A percentile compares a stretch with the other conserved stretches of the same genome.
Conservation (phyloP, 306 rosid genomes). For the Cucumis hystrix region DNA sequence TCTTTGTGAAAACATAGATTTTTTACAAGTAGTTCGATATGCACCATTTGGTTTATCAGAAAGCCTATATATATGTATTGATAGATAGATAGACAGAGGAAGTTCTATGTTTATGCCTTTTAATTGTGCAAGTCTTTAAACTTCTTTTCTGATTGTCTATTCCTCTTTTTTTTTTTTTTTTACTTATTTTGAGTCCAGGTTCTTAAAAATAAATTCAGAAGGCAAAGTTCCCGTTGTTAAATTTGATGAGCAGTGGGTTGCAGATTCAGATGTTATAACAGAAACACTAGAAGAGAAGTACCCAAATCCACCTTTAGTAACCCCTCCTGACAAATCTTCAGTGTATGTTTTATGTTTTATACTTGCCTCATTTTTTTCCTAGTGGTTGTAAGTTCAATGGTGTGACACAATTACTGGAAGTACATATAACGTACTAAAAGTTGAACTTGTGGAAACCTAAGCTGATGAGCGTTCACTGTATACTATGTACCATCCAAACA, state of each 20-base stretch:
- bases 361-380: not conserved
- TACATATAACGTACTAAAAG: not conserved
- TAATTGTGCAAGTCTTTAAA: not conserved
- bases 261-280: constrained; percentile 82
- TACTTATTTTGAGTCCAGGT: constrained; percentile 29
- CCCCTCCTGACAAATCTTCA: constrained; percentile 72
- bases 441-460: not conserved
- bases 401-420: not conserved
- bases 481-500: not conserved
- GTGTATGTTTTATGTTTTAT: constrained; percentile 35
- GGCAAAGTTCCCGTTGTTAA: constrained; percentile 83
- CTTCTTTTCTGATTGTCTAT: not conserved
- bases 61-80: not conserved
- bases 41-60: not conserved
- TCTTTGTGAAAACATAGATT: not conserved
- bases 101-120: not conserved
- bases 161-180: not conserved
- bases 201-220: constrained; percentile 50
- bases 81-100: not conserved
- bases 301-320: constrained; percentile 71
- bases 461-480: not conserved
- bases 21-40: not conserved
- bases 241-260: constrained; percentile 71
- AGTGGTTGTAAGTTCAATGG: not conserved
- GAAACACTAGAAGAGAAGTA: constrained; percentile 73